phyloP scores from a whole-genome alignment of 345 rosid genomes.

The Nephelium lappaceum region DNA sequence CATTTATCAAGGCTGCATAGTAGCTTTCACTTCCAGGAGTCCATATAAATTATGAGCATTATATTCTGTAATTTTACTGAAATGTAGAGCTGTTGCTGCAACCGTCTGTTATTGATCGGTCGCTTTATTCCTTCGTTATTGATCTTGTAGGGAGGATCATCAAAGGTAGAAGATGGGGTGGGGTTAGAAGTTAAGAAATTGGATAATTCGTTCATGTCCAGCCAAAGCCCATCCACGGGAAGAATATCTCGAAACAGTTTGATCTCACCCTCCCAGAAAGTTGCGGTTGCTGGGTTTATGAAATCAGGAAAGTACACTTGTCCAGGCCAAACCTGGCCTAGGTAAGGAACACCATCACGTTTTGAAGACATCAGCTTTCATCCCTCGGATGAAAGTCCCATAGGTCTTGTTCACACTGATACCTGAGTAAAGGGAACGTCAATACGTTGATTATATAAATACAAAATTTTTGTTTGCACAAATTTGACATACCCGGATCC shows the following conservation, averaged over 20 bases:
- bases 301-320: constrained; percentile 51
- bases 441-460: background rate
- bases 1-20: constrained; percentile 13
- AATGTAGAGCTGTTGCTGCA: constrained; percentile 41
- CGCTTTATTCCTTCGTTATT: constrained; percentile 15
- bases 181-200: constrained; percentile 43
- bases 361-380: constrained; percentile 45
- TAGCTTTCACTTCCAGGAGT: constrained; percentile 38
- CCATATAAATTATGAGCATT: constrained; percentile 51
- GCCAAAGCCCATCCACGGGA: constrained; percentile 54
- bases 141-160: constrained; percentile 22
- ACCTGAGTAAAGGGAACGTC: constrained; percentile 29
- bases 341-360: constrained; percentile 35
- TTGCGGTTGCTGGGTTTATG: constrained; percentile 27
- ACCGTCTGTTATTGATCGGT: constrained; percentile 33
- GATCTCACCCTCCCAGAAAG: constrained; percentile 48
- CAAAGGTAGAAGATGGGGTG: constrained; percentile 33
- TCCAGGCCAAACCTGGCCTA: constrained; percentile 54
- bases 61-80: constrained; percentile 35
- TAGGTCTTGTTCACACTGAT: constrained; percentile 44
- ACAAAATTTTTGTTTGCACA: background rate
- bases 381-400: constrained; percentile 44
- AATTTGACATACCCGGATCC: constrained; percentile 47
- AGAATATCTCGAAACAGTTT: constrained; percentile 35
- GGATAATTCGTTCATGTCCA: constrained; percentile 58